Percentiles rank a stretch among this genome's conserved stretches.
phyloP scores from a whole-genome alignment of 1,284 basidiomycete species.

The Trametes pubescens region DNA sequence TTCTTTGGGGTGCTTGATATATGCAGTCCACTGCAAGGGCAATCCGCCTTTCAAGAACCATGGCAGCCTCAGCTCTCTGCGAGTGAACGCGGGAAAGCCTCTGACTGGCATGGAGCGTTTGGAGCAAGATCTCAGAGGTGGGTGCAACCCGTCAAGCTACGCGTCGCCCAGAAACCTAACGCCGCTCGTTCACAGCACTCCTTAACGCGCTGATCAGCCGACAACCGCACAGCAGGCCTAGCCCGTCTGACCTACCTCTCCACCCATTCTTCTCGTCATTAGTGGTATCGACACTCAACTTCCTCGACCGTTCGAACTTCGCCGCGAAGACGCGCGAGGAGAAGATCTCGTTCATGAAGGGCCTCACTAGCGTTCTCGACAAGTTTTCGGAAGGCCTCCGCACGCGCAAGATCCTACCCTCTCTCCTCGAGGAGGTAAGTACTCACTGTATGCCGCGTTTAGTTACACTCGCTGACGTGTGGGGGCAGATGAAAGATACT shows the following conservation, averaged over 20 bases:
- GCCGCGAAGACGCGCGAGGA: constrained; percentile 94
- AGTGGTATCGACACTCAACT: constrained; percentile 97
- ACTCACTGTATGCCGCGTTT: too few relatives aligned
- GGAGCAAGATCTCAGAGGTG: constrained; percentile 77
- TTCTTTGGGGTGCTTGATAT: constrained; percentile 90
- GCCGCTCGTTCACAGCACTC: constrained; percentile 59
- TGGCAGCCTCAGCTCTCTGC: constrained; percentile 80
- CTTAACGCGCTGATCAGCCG: constrained; percentile 84
- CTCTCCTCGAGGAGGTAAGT: constrained; percentile 88
- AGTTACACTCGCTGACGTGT: not conserved
- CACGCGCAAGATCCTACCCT: constrained; percentile 92
- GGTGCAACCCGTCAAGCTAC: constrained; percentile 5
- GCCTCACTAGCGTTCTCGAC: constrained; percentile 83
- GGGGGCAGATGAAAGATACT: constrained; percentile 87
- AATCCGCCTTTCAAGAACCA: constrained; percentile 90
- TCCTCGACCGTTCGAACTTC: constrained; percentile 95
- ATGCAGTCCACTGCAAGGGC: constrained; percentile 90
- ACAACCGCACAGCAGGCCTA: constrained; percentile 75
- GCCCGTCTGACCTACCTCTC: constrained; percentile 80
- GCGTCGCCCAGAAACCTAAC: too few relatives aligned
- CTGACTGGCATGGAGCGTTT: constrained; percentile 66
- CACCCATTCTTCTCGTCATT: constrained; percentile 95
- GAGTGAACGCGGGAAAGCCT: constrained; percentile 80
- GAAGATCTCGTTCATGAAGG: constrained; percentile 96
- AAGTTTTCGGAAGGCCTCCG: constrained; percentile 90